A percentile compares a stretch with the other conserved stretches of the same genome.
Conservation (phyloP, 140 eudicot genomes). For the Ambrosia hybrid region DNA sequence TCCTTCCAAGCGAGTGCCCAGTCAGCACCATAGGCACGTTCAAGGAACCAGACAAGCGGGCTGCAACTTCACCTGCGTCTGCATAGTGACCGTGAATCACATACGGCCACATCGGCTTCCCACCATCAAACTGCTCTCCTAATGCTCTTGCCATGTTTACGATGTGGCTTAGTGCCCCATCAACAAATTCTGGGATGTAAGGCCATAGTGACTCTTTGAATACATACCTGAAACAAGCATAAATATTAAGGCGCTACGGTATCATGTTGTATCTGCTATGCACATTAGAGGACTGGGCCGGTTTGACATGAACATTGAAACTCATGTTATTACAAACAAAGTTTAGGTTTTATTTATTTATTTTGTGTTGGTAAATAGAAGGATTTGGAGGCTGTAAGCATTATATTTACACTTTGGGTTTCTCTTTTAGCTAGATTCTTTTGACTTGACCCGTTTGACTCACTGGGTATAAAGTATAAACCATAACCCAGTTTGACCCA, state of each 20-base stretch:
- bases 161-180: conserved; percentile 78
- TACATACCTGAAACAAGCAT: conserved; percentile 46
- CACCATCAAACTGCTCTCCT: conserved; percentile 67
- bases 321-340: too few species aligned
- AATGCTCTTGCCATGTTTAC: conserved; percentile 68
- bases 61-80: conserved; percentile 84
- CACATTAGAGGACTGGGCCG: background rate
- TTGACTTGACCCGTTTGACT: conserved; percentile 1
- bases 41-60: conserved; percentile 66
- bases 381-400: too few species aligned
- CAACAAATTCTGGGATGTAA: conserved; percentile 75
- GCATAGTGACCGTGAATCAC: conserved; percentile 95
- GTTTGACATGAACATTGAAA: background rate
- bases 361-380: too few species aligned
- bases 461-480: background rate
- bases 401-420: too few species aligned
- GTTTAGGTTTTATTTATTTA: too few species aligned
- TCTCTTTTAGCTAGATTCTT: background rate
- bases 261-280: conserved; percentile 2
- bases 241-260: background rate
- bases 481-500: background rate
- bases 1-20: conserved; percentile 81
- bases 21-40: conserved; percentile 87
- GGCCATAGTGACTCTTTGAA: conserved; percentile 87
- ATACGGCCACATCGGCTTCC: conserved; percentile 75